Conservation (phyloP, 495 filamentous ascomycete genomes). For the Trichoderma erinaceum region DNA sequence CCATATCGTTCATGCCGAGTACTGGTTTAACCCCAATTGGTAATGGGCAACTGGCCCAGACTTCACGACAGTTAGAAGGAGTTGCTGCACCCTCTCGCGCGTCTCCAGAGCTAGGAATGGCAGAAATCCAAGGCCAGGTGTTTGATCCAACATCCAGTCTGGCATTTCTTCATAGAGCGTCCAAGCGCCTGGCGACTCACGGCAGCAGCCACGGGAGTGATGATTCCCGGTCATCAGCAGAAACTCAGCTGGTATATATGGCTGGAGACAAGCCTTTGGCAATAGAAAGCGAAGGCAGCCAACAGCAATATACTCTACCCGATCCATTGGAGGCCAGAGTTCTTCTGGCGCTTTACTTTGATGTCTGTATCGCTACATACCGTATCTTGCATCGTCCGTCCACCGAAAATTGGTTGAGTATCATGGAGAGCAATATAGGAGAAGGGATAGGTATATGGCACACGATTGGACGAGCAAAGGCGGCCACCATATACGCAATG, state of each 20-base stretch:
- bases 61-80: background rate
- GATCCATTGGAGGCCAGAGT: slow-evolving; percentile 33
- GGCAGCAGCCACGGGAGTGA: background rate
- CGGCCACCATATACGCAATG: slow-evolving; percentile 40
- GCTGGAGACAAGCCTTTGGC: slow-evolving; percentile 32
- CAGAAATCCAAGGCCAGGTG: slow-evolving; percentile 43
- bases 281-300: slow-evolving; percentile 22
- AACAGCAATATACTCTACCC: slow-evolving; percentile 29
- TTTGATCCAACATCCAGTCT: slow-evolving; percentile 41
- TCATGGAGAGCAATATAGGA: slow-evolving; percentile 30
- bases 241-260: background rate
- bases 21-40: slow-evolving; percentile 16
- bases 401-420: slow-evolving; percentile 36
- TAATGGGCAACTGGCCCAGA: slow-evolving; percentile 9
- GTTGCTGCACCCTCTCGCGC: slow-evolving; percentile 24
- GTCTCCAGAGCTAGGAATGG: slow-evolving; percentile 34
- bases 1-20: background rate
- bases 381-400: slow-evolving; percentile 40
- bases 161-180: slow-evolving; percentile 43
- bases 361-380: slow-evolving; percentile 45
- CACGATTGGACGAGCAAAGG: slow-evolving; percentile 31
- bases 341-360: slow-evolving; percentile 39
- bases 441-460: slow-evolving; percentile 14
- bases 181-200: slow-evolving; percentile 23
- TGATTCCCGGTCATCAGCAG: background rate